Conservation (phyloP, 78 protist species). For the Monocercomonoides exilis region DNA sequence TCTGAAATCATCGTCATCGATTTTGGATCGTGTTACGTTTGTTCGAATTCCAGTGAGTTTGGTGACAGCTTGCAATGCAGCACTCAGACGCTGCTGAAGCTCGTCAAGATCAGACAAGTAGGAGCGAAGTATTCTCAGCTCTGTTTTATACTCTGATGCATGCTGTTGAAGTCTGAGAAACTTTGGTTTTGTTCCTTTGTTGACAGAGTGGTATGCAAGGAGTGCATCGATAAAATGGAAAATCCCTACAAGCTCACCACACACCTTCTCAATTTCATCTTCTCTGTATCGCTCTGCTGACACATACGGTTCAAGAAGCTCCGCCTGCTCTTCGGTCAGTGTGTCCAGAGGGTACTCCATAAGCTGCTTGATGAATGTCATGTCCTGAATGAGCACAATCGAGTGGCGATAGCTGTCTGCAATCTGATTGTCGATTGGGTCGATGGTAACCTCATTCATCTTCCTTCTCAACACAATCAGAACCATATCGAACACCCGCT, state of each 20-base stretch:
- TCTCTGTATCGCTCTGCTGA: background rate
- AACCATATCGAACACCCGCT: background rate
- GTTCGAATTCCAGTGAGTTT: background rate
- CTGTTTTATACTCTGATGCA: background rate
- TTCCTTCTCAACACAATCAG: background rate
- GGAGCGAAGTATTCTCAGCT: background rate
- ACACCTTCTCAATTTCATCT: background rate
- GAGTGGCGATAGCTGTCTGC: background rate
- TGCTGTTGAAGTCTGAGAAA: background rate
- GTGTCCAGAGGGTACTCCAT: background rate
- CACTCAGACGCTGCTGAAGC: background rate
- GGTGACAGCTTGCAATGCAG: background rate
- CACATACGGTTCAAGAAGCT: background rate
- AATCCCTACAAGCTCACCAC: background rate
- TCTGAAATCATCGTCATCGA: too few relatives aligned
- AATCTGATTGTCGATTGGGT: background rate
- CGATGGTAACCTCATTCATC: background rate
- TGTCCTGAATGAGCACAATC: background rate
- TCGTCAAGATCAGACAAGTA: background rate
- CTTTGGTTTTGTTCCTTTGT: background rate
- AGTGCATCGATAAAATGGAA: background rate
- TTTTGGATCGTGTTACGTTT: too few relatives aligned
- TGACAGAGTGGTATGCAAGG: background rate
- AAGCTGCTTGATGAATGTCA: background rate
- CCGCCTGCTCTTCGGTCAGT: background rate